A percentile compares a stretch with the other conserved stretches of the same genome.
phyloP scores from a whole-genome alignment of 208 protist species.

The Trypanosoma lewisi region DNA sequence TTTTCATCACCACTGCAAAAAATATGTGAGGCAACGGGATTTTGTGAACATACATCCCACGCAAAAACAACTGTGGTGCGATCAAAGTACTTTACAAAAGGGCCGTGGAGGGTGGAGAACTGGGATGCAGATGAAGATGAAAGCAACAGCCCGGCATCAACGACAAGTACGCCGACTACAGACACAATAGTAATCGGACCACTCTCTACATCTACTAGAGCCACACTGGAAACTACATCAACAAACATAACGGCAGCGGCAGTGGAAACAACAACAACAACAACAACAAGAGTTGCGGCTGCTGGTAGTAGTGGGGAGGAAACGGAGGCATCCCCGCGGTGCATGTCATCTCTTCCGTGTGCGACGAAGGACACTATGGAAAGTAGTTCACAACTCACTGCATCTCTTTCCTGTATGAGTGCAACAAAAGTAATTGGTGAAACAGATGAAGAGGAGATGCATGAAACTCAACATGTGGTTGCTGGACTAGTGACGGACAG shows the following conservation, averaged over 20 bases:
- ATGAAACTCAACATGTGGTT: no score
- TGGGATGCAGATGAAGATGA: conserved; percentile 15
- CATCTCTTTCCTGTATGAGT: not conserved
- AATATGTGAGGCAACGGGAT: conserved; percentile 36
- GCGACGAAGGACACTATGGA: not conserved
- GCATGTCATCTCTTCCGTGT: not conserved
- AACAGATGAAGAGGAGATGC: not conserved
- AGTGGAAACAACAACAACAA: not conserved
- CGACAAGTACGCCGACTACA: not conserved
- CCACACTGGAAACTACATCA: no score
- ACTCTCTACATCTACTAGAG: no score
- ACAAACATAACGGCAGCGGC: not conserved
- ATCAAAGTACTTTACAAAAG: conserved; percentile 60
- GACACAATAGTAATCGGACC: no score
- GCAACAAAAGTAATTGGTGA: not conserved
- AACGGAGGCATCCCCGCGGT: not conserved
- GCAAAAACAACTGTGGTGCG: conserved; percentile 40
- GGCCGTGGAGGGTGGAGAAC: conserved; percentile 33
- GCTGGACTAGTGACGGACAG: no score
- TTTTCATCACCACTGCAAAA: conserved; percentile 43
- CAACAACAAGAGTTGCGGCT: not conserved
- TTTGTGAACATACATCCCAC: conserved; percentile 13
- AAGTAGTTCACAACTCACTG: not conserved
- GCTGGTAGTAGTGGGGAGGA: not conserved
- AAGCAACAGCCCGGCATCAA: not conserved